Base-by-base conservation (phyloP, 2,329 filamentous ascomycete species). In the Moelleriella libera region DNA sequence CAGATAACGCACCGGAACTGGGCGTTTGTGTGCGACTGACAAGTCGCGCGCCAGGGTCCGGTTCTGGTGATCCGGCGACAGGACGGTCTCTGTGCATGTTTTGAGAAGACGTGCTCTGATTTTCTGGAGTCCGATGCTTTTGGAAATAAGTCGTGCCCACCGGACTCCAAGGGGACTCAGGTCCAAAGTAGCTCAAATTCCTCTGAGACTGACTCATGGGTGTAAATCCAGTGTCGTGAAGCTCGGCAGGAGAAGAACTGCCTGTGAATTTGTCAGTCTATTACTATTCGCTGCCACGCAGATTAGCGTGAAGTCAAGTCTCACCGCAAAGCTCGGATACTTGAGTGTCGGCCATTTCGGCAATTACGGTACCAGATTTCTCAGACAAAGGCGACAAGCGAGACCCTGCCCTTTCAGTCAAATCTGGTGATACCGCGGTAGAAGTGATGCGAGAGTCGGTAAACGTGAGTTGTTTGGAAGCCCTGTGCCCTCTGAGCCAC, bases 401-500 rank as follows among this genome's bases (percentile, higher is more conserved):
- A 30, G 12, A 32, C 3, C 21, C 2, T 28, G 21, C 30, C 9
- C 21, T 8, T 7, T 12, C 11, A 21, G 2, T 37, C 47, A 28
- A 28, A 12, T 50, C 53, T 3, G 51, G 55, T 14, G 50, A 45
- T 11, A 41, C 45, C 6, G 45, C 43, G 30, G 44, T 44, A n/a
- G n/a, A 30, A 6, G 39, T 43, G 40, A 10, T 41, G 10, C 34
- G 34, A 3, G 44, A 46, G 14, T 44, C 44, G 2, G 34, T 45
- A 41, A 45, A 6, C 30, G 47, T 50, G 39, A 48, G 42, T 30
- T 48, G 63, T 54, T 77, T 76, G 43, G 62, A 57, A 12, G 64
- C 61, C 44, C 50, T 50, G 30, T 74, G 69, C 7, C 67, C 68
- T 46, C 65, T 66, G 47, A 79, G 67, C 76, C 76, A 80, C 2